Evolutionary conservation across 768 basidiomycete genomes (phyloP), one percentile per base, ranked within the genome.

Genomic region (Suillus clintonianus): DNA sequence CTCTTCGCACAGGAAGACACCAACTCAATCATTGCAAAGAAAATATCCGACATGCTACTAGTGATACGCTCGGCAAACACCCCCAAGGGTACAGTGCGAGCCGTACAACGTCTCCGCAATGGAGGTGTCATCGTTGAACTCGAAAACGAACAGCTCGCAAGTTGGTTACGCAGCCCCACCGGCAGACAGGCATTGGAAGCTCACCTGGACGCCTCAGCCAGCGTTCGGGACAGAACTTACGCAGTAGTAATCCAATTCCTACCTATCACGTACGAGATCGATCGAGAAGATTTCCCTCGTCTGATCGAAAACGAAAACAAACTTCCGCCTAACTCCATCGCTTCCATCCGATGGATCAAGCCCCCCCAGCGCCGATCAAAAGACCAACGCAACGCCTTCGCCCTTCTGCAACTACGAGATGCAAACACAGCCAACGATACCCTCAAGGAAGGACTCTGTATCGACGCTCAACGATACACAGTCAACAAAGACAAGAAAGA

Each of bases 281-380:
- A 37, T 11, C 7, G 36, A 3, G 47, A 60, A 6, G 34, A 37
- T 0, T 54, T 32, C 1, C 32, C 66, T 1, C 24, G 50, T 0
- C n/a, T 9, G 7, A 45, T 75, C 0, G 72, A 76, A 42, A n/a
- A 50, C 1, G 64, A 64, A n/a, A 72, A 66, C 36, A 50, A 47
- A 27, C 43, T 73, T 0, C 32, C 24, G 2, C 1, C 30, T 0
- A 56, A 62, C 0, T 34, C 53, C 9, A 67, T 78, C 1, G 42
- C 39, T 0, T 22, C 27, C 8, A 70, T 69, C 1, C 60, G 65
- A 14, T 80, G 65, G 68, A 72, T 78, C 27, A 77, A 78, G 50
- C 66, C 72, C 0, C 24, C 62, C 0, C 62, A 68, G 11, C 32
- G 62, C 1, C 64, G 72, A 0, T 5, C 19, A 0, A 27, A 32